phyloP scores from a whole-genome alignment of 2,329 filamentous ascomycete species.

The Graphilbum ipis-grandicollis region DNA sequence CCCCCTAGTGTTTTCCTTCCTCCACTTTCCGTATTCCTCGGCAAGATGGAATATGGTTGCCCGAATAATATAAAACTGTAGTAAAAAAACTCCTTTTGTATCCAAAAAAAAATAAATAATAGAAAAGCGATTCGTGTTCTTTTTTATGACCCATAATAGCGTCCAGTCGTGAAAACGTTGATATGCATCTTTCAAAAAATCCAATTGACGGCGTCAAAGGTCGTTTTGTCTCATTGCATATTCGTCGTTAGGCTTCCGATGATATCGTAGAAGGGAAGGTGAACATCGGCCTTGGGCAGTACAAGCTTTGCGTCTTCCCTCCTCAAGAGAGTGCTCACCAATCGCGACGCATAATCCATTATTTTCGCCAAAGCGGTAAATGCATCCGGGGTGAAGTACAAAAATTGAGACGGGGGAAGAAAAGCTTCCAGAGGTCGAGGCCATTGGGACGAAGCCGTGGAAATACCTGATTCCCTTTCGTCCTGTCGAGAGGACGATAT shows the following conservation, averaged over 20 bases:
- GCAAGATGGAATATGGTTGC: not conserved
- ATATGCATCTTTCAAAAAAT: conserved; percentile 1
- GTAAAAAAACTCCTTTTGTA: not conserved
- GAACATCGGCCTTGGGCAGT: not conserved
- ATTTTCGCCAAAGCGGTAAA: no score
- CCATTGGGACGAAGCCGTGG: no score
- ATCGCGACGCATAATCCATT: no score
- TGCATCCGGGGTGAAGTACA: no score
- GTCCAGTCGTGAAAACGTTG: conserved; percentile 7
- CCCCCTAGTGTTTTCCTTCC: not conserved
- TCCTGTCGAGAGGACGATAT: no score
- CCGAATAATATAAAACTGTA: not conserved
- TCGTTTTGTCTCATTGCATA: conserved; percentile 4
- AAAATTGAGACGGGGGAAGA: no score
- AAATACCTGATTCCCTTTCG: no score
- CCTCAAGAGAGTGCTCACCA: no score
- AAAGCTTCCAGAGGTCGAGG: no score
- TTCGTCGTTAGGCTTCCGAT: not conserved
- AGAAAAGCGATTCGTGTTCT: not conserved
- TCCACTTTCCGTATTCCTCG: no score
- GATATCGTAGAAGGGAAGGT: not conserved
- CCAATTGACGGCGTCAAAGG: conserved; percentile 1
- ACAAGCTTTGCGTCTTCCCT: no score
- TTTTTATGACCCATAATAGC: conserved; percentile 1
- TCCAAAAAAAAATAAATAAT: conserved; percentile 2